Percentiles rank a stretch among this genome's conserved stretches.
Conservation (phyloP, 306 rosid species). For the Biancaea sappan region DNA sequence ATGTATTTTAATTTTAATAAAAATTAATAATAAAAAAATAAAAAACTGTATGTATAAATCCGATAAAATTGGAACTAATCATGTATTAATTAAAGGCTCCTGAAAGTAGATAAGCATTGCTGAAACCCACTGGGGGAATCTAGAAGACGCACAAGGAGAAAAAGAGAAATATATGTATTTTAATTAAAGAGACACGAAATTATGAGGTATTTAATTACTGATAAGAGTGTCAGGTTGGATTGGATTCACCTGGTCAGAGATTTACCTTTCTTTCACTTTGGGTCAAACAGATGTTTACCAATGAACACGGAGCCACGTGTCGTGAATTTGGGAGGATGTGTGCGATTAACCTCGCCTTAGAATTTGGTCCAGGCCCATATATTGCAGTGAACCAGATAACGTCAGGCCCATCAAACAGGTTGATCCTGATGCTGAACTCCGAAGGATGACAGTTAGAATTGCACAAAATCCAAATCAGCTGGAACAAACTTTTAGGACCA, state of each 20-base stretch:
- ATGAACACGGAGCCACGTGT: neutral
- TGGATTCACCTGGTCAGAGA: neutral
- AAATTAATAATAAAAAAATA: no score
- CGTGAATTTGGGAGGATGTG: neutral
- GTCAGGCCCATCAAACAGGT: slow-evolving; percentile 6
- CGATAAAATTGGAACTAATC: no score
- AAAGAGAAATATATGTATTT: neutral
- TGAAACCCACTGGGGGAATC: neutral
- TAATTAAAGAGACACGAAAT: no score
- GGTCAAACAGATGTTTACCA: no score
- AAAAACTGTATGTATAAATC: no score
- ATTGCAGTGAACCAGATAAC: slow-evolving; percentile 14
- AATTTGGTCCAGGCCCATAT: slow-evolving; percentile 18
- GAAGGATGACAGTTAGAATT: slow-evolving; percentile 2
- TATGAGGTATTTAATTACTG: neutral
- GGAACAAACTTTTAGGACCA: slow-evolving; percentile 29
- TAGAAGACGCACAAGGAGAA: neutral
- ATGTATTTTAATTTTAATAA: no score
- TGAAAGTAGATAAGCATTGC: neutral
- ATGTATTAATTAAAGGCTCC: neutral
- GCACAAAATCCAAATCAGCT: neutral
- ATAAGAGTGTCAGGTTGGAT: neutral
- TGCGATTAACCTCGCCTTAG: neutral
- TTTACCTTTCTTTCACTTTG: neutral
- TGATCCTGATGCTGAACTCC: neutral